These are phyloP conservation scores for Pseudogymnoascus sp. DNA, from an alignment of 2,329 filamentous ascomycete genomes.

Conservation along the genomic window DNA sequence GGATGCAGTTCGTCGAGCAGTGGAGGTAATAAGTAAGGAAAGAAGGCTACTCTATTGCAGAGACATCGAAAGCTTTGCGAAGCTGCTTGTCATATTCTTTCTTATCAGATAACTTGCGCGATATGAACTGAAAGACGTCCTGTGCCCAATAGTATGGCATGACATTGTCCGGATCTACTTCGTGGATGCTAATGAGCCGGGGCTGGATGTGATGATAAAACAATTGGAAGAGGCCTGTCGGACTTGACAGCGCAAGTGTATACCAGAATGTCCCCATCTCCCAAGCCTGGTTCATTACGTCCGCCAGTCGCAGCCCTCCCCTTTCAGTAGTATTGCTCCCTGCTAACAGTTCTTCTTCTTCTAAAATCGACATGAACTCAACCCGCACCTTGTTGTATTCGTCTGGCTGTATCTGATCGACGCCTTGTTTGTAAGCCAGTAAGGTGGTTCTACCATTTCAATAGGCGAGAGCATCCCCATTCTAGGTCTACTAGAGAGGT, in stretches of 20 bases:
- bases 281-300: slow-evolving; percentile 19
- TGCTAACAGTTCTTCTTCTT: slow-evolving; percentile 19
- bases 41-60: neutral
- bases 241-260: slow-evolving; percentile 22
- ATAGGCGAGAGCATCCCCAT: slow-evolving; percentile 29
- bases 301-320: neutral
- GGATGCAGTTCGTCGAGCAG: too few species aligned
- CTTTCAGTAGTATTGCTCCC: slow-evolving; percentile 19
- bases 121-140: slow-evolving; percentile 13
- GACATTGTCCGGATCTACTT: slow-evolving; percentile 15
- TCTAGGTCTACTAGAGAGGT: slow-evolving; percentile 31
- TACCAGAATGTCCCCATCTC: slow-evolving; percentile 26
- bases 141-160: slow-evolving; percentile 17
- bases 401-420: slow-evolving; percentile 18
- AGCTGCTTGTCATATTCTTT: slow-evolving; percentile 16
- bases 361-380: slow-evolving; percentile 23
- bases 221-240: slow-evolving; percentile 23
- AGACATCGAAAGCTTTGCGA: slow-evolving; percentile 17
- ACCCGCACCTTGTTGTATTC: slow-evolving; percentile 16
- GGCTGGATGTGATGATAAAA: slow-evolving; percentile 24
- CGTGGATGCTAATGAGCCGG: slow-evolving; percentile 17
- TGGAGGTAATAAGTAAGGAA: neutral
- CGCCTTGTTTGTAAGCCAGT: slow-evolving; percentile 28
- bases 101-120: slow-evolving; percentile 15
- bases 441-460: slow-evolving; percentile 29